Percentiles rank a stretch among this genome's conserved stretches.
Conservation (phyloP, 1,284 basidiomycete genomes). For the Paramarasmius palmivorus region DNA sequence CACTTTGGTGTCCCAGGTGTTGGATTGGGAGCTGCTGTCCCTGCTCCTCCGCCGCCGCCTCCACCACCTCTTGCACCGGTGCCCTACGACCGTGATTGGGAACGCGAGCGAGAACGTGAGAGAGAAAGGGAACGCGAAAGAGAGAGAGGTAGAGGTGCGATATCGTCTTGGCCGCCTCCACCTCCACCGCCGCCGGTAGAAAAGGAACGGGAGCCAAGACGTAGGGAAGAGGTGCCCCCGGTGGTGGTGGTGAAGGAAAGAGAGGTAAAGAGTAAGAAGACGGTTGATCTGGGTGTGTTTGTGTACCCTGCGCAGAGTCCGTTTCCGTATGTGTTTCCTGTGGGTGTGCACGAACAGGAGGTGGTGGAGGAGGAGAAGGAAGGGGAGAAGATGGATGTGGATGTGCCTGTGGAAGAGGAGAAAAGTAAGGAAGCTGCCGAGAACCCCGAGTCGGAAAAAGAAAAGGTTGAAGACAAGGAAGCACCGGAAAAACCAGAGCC, state of each 20-base stretch:
- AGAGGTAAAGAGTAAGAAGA: conserved; percentile 35
- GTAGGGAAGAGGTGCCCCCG: neutral
- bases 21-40: neutral
- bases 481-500: neutral
- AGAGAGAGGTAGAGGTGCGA: neutral
- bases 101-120: neutral
- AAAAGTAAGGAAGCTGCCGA: neutral
- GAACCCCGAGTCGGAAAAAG: neutral
- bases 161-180: no score
- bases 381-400: conserved; percentile 13
- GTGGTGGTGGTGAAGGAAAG: conserved; percentile 6
- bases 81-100: no score
- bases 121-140: neutral
- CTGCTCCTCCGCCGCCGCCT: no score
- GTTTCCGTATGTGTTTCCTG: conserved; percentile 56
- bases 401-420: conserved; percentile 8
- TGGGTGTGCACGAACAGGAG: conserved; percentile 18
- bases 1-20: neutral
- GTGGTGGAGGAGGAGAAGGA: conserved; percentile 11
- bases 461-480: neutral
- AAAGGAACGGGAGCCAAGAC: neutral
- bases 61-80: no score
- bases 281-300: conserved; percentile 63
- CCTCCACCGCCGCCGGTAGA: no score
- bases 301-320: conserved; percentile 50